A percentile compares a stretch with the other conserved stretches of the same genome.
phyloP scores from a whole-genome alignment of 139 green algal species.

The Diplosphaera chodatii region DNA sequence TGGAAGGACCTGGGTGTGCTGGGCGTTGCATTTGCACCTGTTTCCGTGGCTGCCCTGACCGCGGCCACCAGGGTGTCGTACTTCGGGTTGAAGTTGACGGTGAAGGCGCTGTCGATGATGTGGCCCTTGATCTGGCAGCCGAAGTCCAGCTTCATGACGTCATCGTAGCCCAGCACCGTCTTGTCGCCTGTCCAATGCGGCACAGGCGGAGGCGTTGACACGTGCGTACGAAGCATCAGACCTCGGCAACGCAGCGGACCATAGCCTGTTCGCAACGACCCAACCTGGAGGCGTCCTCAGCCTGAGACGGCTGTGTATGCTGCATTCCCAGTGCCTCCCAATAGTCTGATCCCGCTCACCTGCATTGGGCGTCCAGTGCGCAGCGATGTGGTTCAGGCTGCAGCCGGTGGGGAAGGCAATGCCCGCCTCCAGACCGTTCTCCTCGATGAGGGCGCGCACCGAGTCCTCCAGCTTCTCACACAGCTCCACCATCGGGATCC shows the following conservation, averaged over 20 bases:
- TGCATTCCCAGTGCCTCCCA: too few relatives aligned
- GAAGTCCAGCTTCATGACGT: slow-evolving; percentile 99
- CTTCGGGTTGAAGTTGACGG: slow-evolving; percentile 88
- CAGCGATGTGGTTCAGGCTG: slow-evolving; percentile 92
- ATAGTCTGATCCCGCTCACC: too few relatives aligned
- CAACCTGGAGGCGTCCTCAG: too few relatives aligned
- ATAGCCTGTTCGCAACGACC: too few relatives aligned
- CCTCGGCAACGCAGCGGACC: too few relatives aligned
- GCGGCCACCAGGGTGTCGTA: slow-evolving; percentile 86
- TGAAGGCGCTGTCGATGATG: slow-evolving; percentile 98
- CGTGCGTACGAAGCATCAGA: too few relatives aligned
- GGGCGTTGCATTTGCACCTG: slow-evolving; percentile 26
- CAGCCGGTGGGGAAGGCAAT: slow-evolving; percentile 92
- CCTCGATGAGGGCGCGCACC: slow-evolving; percentile 85
- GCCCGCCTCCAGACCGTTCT: slow-evolving; percentile 81
- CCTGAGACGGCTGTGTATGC: too few relatives aligned
- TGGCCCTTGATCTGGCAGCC: slow-evolving; percentile 82
- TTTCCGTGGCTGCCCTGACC: slow-evolving; percentile 90
- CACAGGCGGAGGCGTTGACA: too few relatives aligned
- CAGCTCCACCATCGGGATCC: slow-evolving; percentile 84
- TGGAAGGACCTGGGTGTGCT: too few relatives aligned
- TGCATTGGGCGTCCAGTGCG: slow-evolving; percentile 96
- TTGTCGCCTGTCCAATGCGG: slow-evolving; percentile 73
- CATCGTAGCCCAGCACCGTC: slow-evolving; percentile 94
- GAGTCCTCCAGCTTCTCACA: slow-evolving; percentile 90